These are phyloP conservation scores for Thoreauomyces humboldtii DNA, from an alignment of 192 early-diverging fungal genomes.

Conservation along the genomic window DNA sequence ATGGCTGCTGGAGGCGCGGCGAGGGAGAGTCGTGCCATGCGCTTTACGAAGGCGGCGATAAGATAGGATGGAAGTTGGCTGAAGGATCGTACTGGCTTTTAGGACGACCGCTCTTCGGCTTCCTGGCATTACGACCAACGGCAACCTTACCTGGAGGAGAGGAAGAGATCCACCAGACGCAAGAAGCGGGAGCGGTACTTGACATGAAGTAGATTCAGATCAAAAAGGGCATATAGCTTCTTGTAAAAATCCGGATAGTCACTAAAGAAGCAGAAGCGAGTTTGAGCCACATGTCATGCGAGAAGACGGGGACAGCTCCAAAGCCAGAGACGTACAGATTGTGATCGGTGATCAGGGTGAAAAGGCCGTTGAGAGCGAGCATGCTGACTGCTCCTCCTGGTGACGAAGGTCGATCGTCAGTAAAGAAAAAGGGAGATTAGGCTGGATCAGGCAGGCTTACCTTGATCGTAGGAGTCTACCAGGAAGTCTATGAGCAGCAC, in stretches of 20 bases:
- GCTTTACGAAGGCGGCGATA: conserved; percentile 91
- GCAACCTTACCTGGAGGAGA: conserved; percentile 70
- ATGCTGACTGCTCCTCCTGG: conserved; percentile 84
- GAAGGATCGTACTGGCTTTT: neutral
- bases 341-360: conserved; percentile 92
- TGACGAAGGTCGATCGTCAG: neutral
- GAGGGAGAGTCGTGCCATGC: conserved; percentile 79
- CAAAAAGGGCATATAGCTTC: conserved; percentile 90
- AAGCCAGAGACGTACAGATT: conserved; percentile 68
- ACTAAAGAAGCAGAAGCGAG: conserved; percentile 35
- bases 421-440: conserved; percentile 14
- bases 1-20: conserved; percentile 82
- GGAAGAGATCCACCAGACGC: conserved; percentile 84
- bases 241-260: conserved; percentile 98
- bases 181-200: conserved; percentile 96
- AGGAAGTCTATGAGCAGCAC: conserved; percentile 88
- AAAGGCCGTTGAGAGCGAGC: conserved; percentile 92
- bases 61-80: conserved; percentile 86
- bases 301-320: neutral
- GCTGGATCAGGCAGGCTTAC: too few species aligned
- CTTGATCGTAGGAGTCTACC: conserved; percentile 81
- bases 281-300: neutral
- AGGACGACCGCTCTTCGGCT: neutral
- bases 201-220: conserved; percentile 84
- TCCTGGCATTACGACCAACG: neutral